These are phyloP conservation scores for Prunus yedoensis DNA, from an alignment of 331 rosid genomes.

Conservation along the genomic window DNA sequence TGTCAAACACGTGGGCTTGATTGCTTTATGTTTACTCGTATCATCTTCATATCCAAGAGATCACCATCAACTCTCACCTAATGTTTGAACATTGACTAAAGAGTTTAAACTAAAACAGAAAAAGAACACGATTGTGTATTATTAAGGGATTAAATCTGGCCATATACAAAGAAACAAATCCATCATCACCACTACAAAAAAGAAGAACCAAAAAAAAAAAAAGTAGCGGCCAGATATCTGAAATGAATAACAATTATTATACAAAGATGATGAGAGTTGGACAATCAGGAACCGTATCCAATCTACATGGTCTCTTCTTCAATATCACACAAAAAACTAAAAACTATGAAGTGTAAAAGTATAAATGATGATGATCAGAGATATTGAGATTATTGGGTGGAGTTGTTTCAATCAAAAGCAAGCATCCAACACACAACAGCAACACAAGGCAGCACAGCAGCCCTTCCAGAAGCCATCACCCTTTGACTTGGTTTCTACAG, in stretches of 20 bases:
- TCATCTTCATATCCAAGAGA: too few relatives aligned
- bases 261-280: not conserved
- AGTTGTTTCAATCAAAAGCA: constrained; percentile 37
- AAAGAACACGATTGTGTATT: too few relatives aligned
- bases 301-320: not conserved
- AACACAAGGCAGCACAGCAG: constrained; percentile 70
- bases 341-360: not conserved
- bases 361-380: not conserved
- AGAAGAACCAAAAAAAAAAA: not conserved
- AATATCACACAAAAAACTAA: not conserved
- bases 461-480: constrained; percentile 79
- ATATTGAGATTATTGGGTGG: not conserved
- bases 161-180: not conserved
- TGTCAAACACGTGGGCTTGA: not conserved
- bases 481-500: constrained; percentile 42
- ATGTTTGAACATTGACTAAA: not conserved
- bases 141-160: too few relatives aligned
- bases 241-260: not conserved
- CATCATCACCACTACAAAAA: too few relatives aligned
- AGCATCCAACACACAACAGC: constrained; percentile 69
- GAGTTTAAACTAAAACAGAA: too few relatives aligned
- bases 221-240: not conserved
- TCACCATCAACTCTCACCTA: not conserved
- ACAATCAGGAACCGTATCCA: not conserved
- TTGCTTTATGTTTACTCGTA: not conserved